Percentiles rank a stretch among this genome's conserved stretches.
Evolutionary conservation across 2,329 filamentous ascomycete species (phyloP).

Genomic region (Pseudogymnoascus sp.): DNA sequence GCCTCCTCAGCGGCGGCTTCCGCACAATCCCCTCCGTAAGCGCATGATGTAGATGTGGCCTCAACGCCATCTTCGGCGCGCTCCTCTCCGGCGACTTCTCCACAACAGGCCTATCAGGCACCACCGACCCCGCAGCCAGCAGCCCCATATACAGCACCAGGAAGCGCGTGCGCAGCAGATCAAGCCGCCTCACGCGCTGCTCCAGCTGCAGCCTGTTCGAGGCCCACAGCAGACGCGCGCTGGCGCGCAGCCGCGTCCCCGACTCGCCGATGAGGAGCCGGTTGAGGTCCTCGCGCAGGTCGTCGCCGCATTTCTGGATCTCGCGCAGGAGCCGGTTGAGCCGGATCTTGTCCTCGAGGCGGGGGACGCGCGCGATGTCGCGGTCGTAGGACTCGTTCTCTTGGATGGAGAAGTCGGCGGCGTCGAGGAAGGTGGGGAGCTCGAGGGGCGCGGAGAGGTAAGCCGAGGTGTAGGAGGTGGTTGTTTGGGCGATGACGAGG

Average conservation of each 20-base stretch:
- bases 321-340: conserved; percentile 50
- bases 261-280: conserved; percentile 40
- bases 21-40: conserved; percentile 22
- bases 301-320: conserved; percentile 52
- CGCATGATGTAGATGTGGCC: conserved; percentile 20
- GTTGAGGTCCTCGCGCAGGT: conserved; percentile 52
- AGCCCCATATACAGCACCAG: conserved; percentile 56
- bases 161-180: conserved; percentile 56
- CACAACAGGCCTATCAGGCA: neutral
- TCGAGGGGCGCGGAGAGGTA: conserved; percentile 51
- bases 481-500: conserved; percentile 44
- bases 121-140: conserved; percentile 33
- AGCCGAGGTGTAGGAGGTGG: conserved; percentile 44
- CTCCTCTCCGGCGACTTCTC: conserved; percentile 11
- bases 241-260: conserved; percentile 36
- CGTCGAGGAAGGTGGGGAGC: conserved; percentile 48
- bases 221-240: conserved; percentile 50
- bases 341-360: conserved; percentile 54
- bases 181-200: conserved; percentile 49
- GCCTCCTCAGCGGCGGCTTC: conserved; percentile 40
- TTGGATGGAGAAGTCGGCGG: conserved; percentile 48
- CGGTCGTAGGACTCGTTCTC: conserved; percentile 58
- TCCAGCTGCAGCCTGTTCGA: conserved; percentile 45
- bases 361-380: conserved; percentile 48
- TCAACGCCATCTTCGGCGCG: conserved; percentile 15